phyloP scores from a whole-genome alignment of 129 eudicot species.

The Artemisia tridentata region DNA sequence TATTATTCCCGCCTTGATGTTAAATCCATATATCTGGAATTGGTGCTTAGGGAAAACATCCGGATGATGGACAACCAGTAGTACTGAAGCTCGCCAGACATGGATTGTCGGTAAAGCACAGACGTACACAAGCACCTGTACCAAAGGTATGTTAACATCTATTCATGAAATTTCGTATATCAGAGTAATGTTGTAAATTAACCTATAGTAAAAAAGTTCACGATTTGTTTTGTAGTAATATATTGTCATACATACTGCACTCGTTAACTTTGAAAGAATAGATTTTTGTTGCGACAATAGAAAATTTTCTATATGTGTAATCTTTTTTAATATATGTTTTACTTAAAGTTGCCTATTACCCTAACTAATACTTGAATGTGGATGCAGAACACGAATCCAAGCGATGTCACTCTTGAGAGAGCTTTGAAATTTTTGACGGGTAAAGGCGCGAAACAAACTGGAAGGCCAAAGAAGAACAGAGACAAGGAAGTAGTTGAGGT shows the following conservation, averaged over 20 bases:
- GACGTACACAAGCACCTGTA: conserved; percentile 60
- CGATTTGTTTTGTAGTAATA: not conserved
- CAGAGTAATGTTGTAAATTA: not conserved
- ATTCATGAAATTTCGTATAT: not conserved
- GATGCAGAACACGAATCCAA: conserved; percentile 54
- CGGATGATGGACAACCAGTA: conserved; percentile 72
- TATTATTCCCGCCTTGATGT: not conserved
- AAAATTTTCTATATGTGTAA: no score
- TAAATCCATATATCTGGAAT: not conserved
- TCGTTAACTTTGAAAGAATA: not conserved
- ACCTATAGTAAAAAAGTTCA: no score
- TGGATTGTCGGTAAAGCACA: conserved; percentile 70
- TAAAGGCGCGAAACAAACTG: conserved; percentile 64
- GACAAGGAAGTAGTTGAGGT: conserved; percentile 36
- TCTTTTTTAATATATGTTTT: no score
- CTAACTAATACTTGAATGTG: conserved; percentile 2
- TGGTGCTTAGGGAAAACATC: conserved; percentile 70
- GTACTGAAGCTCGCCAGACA: conserved; percentile 56
- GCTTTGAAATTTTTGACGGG: conserved; percentile 64
- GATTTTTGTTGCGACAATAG: no score
- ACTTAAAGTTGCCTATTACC: no score
- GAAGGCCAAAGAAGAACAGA: conserved; percentile 64
- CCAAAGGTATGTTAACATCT: conserved; percentile 65
- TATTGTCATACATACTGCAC: not conserved
- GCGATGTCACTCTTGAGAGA: conserved; percentile 63